A percentile compares a stretch with the other conserved stretches of the same genome.
These are phyloP conservation scores for Hyphodiscus hymeniophilus DNA, from an alignment of 495 filamentous ascomycete species.

Conservation along the genomic window DNA sequence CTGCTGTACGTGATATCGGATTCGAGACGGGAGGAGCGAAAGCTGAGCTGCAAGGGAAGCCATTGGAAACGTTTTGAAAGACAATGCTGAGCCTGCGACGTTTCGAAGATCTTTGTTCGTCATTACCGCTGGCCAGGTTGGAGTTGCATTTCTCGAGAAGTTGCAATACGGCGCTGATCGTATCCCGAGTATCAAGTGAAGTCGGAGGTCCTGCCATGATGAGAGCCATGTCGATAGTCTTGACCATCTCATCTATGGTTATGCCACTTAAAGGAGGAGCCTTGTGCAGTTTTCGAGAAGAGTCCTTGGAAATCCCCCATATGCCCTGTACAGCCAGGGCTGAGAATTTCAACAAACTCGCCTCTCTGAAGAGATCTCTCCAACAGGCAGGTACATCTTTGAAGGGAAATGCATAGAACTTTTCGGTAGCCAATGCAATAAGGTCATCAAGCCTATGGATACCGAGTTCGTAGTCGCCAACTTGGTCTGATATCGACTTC, in stretches of 20 bases:
- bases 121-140: background rate
- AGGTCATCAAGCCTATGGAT: slow-evolving; percentile 37
- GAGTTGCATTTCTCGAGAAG: slow-evolving; percentile 29
- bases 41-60: background rate
- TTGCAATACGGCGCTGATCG: slow-evolving; percentile 48
- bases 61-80: background rate
- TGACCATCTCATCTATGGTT: slow-evolving; percentile 21
- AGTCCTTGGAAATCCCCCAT: slow-evolving; percentile 9
- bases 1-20: slow-evolving; percentile 28
- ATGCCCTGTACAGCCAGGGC: slow-evolving; percentile 23
- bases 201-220: slow-evolving; percentile 72
- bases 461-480: slow-evolving; percentile 8
- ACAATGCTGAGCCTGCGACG: slow-evolving; percentile 14
- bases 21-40: slow-evolving; percentile 21
- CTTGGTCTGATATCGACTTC: background rate
- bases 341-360: slow-evolving; percentile 56
- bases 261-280: background rate
- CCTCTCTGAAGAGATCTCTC: slow-evolving; percentile 72
- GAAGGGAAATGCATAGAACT: slow-evolving; percentile 70
- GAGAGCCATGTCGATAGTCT: slow-evolving; percentile 69
- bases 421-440: slow-evolving; percentile 35
- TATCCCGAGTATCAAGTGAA: slow-evolving; percentile 29
- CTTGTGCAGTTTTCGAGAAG: background rate
- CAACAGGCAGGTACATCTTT: slow-evolving; percentile 67
- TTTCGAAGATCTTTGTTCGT: slow-evolving; percentile 14